phyloP scores from a whole-genome alignment of 805 yeast species.

The Cyberlindnera lachancei region DNA sequence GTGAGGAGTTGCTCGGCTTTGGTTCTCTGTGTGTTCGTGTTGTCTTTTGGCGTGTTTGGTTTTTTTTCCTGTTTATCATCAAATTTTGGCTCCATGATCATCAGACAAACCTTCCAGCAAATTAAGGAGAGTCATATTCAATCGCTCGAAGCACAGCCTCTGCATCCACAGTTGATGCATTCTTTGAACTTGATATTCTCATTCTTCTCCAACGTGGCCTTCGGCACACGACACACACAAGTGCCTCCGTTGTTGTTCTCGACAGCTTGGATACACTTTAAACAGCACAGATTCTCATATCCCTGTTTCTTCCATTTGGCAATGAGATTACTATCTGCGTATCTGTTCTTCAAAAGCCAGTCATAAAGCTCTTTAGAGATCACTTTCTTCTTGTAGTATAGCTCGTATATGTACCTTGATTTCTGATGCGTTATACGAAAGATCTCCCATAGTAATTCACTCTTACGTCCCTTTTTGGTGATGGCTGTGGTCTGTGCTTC shows the following conservation, averaged over 20 bases:
- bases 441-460: conserved; percentile 63
- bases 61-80: neutral
- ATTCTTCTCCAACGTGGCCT: conserved; percentile 36
- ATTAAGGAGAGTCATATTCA: too few relatives aligned
- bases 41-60: too few relatives aligned
- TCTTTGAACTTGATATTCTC: conserved; percentile 33
- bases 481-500: conserved; percentile 36
- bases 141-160: conserved; percentile 76
- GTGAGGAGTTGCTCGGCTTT: neutral
- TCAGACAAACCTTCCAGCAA: neutral
- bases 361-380: conserved; percentile 64
- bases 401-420: conserved; percentile 65
- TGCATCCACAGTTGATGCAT: conserved; percentile 80
- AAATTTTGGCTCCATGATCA: neutral
- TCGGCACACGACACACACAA: conserved; percentile 84
- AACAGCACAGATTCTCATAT: conserved; percentile 79
- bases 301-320: conserved; percentile 86
- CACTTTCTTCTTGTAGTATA: conserved; percentile 63
- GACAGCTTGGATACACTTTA: conserved; percentile 59
- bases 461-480: conserved; percentile 37
- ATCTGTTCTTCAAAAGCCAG: conserved; percentile 61
- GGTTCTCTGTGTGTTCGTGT: too few relatives aligned
- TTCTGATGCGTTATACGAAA: conserved; percentile 65
- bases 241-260: conserved; percentile 61
- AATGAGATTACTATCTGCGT: conserved; percentile 61